Evolutionary conservation across 176 grass and related monocot species (phyloP).

Genomic region (Canna indica): DNA sequence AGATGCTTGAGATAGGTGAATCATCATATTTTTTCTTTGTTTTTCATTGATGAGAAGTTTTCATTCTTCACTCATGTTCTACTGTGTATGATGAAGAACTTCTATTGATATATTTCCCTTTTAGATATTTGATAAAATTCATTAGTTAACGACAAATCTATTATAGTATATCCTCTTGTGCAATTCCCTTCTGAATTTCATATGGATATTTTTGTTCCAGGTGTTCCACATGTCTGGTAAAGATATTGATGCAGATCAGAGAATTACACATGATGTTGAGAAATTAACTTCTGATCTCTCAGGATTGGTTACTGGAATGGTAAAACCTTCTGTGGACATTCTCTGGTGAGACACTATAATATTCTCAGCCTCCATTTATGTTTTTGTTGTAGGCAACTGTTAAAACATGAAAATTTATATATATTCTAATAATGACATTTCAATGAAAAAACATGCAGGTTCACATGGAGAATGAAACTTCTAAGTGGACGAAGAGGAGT

Average conservation of each 20-base stretch:
- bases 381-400: constrained; percentile 7
- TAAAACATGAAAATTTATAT: not conserved
- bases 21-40: too few species aligned
- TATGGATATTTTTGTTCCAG: constrained; percentile 34
- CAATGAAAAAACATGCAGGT: constrained; percentile 47
- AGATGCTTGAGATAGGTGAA: too few species aligned
- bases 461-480: constrained; percentile 99
- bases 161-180: too few species aligned
- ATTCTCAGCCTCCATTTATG: constrained; percentile 7
- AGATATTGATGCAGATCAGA: constrained; percentile 91
- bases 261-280: constrained; percentile 86
- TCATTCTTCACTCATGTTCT: too few species aligned
- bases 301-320: too few species aligned
- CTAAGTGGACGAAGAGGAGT: too few species aligned
- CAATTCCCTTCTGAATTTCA: constrained; percentile 11
- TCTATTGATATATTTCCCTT: too few species aligned
- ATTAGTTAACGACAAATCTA: too few species aligned
- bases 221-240: constrained; percentile 82
- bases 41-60: too few species aligned
- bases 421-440: not conserved
- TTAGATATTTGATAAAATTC: too few species aligned
- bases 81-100: too few species aligned
- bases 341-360: constrained; percentile 58
- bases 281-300: constrained; percentile 94
- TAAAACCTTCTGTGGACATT: constrained; percentile 92